Percentiles rank a stretch among this genome's conserved stretches.
Conservation (phyloP, 1,139 yeast genomes). For the Candida tunisiensis region DNA sequence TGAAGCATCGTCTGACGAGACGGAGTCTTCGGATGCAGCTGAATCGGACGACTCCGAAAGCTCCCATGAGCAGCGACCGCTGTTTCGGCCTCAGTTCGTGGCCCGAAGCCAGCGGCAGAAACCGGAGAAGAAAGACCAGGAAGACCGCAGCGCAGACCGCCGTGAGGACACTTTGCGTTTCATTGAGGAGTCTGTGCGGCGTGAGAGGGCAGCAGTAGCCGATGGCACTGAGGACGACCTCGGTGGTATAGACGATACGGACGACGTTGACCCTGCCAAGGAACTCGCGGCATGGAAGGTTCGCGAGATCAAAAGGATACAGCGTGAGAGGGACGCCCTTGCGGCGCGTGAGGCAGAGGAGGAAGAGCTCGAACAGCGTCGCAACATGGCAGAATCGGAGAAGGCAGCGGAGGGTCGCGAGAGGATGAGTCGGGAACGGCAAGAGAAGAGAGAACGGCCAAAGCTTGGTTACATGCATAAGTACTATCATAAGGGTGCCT, state of each 20-base stretch:
- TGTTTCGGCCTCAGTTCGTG: slow-evolving; percentile 8
- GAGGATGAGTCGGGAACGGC: slow-evolving; percentile 5
- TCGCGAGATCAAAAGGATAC: slow-evolving; percentile 25
- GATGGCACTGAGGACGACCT: background rate
- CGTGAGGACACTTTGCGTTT: background rate
- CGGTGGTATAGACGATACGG: slow-evolving; percentile 33
- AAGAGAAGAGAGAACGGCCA: no score
- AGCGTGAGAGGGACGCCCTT: slow-evolving; percentile 26
- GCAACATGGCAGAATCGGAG: slow-evolving; percentile 18
- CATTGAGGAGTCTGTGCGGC: background rate
- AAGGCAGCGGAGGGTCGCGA: slow-evolving; percentile 6
- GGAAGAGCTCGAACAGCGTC: slow-evolving; percentile 22
- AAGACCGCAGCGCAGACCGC: background rate
- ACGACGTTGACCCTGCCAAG: slow-evolving; percentile 31
- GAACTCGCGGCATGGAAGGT: slow-evolving; percentile 31
- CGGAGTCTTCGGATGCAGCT: no score
- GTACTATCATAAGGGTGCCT: slow-evolving; percentile 21
- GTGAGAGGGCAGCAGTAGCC: background rate
- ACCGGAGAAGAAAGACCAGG: slow-evolving; percentile 1
- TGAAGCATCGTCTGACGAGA: no score
- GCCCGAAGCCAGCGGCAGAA: background rate
- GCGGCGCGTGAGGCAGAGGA: slow-evolving; percentile 23
- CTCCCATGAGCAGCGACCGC: slow-evolving; percentile 6
- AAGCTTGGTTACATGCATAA: slow-evolving; percentile 13
- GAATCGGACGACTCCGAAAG: slow-evolving; percentile 3